phyloP scores from a whole-genome alignment of 352 stramenopile species.

The Globisporangium mamillatum region DNA sequence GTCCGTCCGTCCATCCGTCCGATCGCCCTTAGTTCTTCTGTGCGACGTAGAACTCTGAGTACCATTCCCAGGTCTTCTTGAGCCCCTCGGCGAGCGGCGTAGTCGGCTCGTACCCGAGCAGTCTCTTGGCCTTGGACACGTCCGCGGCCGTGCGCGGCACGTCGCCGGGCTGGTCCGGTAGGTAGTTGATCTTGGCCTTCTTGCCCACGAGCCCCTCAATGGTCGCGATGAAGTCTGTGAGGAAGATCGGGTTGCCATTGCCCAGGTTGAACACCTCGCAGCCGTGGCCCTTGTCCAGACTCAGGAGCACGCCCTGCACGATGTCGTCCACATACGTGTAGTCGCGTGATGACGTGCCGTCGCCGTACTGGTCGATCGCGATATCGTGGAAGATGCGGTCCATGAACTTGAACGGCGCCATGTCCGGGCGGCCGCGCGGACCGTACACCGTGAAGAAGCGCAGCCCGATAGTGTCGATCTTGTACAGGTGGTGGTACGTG shows the following conservation, averaged over 20 bases:
- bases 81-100: slow-evolving; percentile 94
- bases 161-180: slow-evolving; percentile 96
- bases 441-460: slow-evolving; percentile 99
- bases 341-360: slow-evolving; percentile 93
- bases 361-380: slow-evolving; percentile 96
- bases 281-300: slow-evolving; percentile 61
- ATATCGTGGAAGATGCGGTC: slow-evolving; percentile 47
- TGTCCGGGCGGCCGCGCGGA: slow-evolving; percentile 91
- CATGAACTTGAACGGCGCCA: slow-evolving; percentile 19
- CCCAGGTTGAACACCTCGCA: slow-evolving; percentile 99
- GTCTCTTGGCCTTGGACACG: slow-evolving; percentile 91
- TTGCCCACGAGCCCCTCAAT: slow-evolving; percentile 94
- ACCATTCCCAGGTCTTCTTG: slow-evolving; percentile 93
- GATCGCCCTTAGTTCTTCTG: slow-evolving; percentile 11
- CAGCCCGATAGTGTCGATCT: slow-evolving; percentile 92
- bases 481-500: slow-evolving; percentile 97
- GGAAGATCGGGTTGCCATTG: slow-evolving; percentile 89
- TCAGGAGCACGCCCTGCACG: slow-evolving; percentile 92
- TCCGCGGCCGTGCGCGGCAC: slow-evolving; percentile 95
- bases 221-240: slow-evolving; percentile 95
- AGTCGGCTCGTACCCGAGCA: slow-evolving; percentile 94
- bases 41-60: slow-evolving; percentile 61
- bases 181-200: slow-evolving; percentile 91
- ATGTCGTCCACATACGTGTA: slow-evolving; percentile 99
- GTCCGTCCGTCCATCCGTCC: no score